Evolutionary conservation across 2,329 filamentous ascomycete species (phyloP).

Genomic region (Trichoderma sp.): DNA sequence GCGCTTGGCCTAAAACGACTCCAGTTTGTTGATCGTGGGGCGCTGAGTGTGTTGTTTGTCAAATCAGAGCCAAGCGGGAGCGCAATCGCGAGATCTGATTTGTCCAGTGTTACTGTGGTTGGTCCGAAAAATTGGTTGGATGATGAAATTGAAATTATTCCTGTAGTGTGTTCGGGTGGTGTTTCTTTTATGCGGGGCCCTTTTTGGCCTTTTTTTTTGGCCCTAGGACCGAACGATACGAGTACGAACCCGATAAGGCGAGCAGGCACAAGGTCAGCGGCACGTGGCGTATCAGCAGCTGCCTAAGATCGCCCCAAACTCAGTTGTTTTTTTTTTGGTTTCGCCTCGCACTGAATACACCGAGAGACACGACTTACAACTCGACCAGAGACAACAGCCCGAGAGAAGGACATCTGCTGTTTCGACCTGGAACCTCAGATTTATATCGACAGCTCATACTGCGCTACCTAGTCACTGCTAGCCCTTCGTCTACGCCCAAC

Average conservation of each 20-base stretch:
- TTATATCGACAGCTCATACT: background rate
- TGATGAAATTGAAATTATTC: conserved; percentile 12
- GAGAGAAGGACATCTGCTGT: background rate
- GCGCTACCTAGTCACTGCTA: background rate
- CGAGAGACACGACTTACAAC: background rate
- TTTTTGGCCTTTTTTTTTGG: background rate
- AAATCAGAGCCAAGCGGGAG: conserved; percentile 5
- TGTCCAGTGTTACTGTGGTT: background rate
- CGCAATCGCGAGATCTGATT: conserved; percentile 1
- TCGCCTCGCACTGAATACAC: background rate
- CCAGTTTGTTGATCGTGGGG: conserved; percentile 1
- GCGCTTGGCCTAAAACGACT: conserved; percentile 4
- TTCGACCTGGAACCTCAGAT: background rate
- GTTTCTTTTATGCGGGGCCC: background rate
- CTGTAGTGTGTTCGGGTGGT: background rate
- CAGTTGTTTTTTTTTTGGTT: background rate
- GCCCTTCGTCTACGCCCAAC: conserved; percentile 7
- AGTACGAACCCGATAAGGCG: conserved; percentile 18
- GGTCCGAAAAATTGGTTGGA: background rate
- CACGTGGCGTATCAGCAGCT: conserved; percentile 8
- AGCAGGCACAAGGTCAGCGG: background rate
- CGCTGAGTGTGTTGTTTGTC: background rate
- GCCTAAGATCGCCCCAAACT: background rate
- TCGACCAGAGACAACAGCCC: background rate
- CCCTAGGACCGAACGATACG: background rate